Evolutionary conservation across 495 filamentous ascomycete genomes (phyloP).

Genomic region (Daldinia grandis): DNA sequence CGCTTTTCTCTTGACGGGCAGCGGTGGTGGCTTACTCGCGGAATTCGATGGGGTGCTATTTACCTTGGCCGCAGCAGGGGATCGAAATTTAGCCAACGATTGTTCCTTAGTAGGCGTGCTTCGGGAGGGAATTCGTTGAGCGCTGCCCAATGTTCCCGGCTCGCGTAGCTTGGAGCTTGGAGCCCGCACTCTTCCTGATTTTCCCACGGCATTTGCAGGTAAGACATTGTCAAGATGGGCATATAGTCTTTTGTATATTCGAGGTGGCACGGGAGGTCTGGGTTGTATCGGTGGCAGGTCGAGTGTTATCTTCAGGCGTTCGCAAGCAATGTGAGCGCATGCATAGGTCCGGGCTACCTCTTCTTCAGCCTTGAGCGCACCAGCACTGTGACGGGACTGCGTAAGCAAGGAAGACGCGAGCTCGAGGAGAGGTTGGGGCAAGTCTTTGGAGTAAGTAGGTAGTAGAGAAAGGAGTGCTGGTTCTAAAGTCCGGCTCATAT

Average conservation of each 20-base stretch:
- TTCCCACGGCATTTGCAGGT: constrained; percentile 42
- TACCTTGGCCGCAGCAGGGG: constrained; percentile 19
- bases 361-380: constrained; percentile 83
- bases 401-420: constrained; percentile 83
- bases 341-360: constrained; percentile 87
- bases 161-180: constrained; percentile 44
- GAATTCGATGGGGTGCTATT: constrained; percentile 39
- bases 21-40: constrained; percentile 31
- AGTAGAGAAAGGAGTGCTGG: constrained; percentile 78
- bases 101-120: constrained; percentile 45
- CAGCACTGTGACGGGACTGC: constrained; percentile 83
- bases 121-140: constrained; percentile 35
- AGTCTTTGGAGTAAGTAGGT: constrained; percentile 74
- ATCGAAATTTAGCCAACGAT: constrained; percentile 50
- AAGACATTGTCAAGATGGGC: constrained; percentile 79
- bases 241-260: constrained; percentile 85
- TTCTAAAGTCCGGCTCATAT: constrained; percentile 78
- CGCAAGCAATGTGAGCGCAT: constrained; percentile 92
- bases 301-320: constrained; percentile 81
- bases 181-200: constrained; percentile 30
- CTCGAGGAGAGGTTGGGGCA: constrained; percentile 78
- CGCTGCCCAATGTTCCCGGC: constrained; percentile 33
- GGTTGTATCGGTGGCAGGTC: constrained; percentile 83
- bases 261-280: constrained; percentile 82
- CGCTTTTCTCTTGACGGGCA: constrained; percentile 40